Conservation (phyloP, 2,329 filamentous ascomycete species). For the Talaromyces atroroseus region DNA sequence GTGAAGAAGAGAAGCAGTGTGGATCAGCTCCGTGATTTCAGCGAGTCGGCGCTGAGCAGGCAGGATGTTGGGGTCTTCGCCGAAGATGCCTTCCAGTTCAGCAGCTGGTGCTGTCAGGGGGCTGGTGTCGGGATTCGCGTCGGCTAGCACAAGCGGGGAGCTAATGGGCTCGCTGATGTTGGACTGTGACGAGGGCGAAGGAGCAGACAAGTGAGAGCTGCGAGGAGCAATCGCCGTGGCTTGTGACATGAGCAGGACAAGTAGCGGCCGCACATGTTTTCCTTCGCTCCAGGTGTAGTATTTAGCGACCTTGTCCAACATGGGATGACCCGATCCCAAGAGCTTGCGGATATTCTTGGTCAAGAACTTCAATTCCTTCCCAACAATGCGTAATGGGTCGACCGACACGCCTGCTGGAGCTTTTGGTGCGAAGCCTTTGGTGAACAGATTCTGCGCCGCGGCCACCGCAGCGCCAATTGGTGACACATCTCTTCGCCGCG, state of each 20-base stretch:
- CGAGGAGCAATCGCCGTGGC: slow-evolving; percentile 79
- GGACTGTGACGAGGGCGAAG: slow-evolving; percentile 2
- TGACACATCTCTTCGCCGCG: slow-evolving; percentile 34
- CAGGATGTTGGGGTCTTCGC: slow-evolving; percentile 60
- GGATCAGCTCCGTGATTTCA: slow-evolving; percentile 95
- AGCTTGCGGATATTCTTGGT: slow-evolving; percentile 90
- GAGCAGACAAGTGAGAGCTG: slow-evolving; percentile 35
- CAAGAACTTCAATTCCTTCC: slow-evolving; percentile 93
- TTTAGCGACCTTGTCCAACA: slow-evolving; percentile 89
- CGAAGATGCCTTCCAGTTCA: slow-evolving; percentile 32
- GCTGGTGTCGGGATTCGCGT: slow-evolving; percentile 68
- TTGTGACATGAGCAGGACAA: slow-evolving; percentile 93
- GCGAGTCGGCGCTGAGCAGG: slow-evolving; percentile 89
- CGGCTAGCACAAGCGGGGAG: slow-evolving; percentile 60
- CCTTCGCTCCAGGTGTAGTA: slow-evolving; percentile 97
- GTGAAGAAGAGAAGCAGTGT: slow-evolving; percentile 92
- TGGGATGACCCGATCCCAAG: slow-evolving; percentile 90
- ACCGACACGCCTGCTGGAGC: slow-evolving; percentile 58
- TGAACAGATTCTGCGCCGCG: slow-evolving; percentile 48
- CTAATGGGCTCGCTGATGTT: slow-evolving; percentile 58
- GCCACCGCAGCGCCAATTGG: slow-evolving; percentile 44
- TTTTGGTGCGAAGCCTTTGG: slow-evolving; percentile 37
- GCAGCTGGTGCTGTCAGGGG: slow-evolving; percentile 48
- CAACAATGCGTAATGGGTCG: slow-evolving; percentile 83
- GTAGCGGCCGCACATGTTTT: slow-evolving; percentile 90